A percentile compares a stretch with the other conserved stretches of the same genome.
These are phyloP conservation scores for Diaporthe australafricana DNA, from an alignment of 2,329 filamentous ascomycete genomes.

Conservation along the genomic window DNA sequence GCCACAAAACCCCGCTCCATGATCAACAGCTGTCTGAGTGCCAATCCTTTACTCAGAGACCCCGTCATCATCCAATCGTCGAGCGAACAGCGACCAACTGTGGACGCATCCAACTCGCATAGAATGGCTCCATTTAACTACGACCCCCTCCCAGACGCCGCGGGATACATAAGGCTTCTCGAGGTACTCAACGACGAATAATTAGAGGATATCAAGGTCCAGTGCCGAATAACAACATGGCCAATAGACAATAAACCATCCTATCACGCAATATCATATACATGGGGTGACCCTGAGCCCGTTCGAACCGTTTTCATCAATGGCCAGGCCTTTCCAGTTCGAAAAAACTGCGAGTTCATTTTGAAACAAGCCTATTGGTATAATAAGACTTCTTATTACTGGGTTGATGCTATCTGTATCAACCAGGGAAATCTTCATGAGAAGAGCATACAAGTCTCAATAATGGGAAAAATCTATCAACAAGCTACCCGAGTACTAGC, in stretches of 20 bases:
- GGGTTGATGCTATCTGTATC: conserved; percentile 34
- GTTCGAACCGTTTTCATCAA: background rate
- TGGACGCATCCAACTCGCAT: background rate
- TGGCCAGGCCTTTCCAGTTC: background rate
- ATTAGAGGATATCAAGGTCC: background rate
- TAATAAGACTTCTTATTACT: background rate
- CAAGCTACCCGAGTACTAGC: conserved; percentile 22
- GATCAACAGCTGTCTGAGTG: background rate
- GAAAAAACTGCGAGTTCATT: conserved; percentile 25
- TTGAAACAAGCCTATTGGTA: conserved; percentile 15
- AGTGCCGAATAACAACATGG: background rate
- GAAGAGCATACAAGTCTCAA: conserved; percentile 10
- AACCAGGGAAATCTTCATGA: conserved; percentile 18
- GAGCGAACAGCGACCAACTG: background rate
- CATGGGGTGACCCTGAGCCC: background rate
- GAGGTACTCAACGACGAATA: background rate
- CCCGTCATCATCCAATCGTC: background rate
- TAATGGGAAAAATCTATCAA: conserved; percentile 22
- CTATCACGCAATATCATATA: conserved; percentile 28
- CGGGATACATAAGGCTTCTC: background rate
- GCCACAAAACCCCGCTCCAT: background rate
- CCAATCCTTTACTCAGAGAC: background rate
- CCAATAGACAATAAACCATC: background rate
- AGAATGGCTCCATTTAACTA: background rate
- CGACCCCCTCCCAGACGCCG: background rate